A percentile compares a stretch with the other conserved stretches of the same genome.
These are phyloP conservation scores for Otatea glauca DNA, from an alignment of 176 grass and related monocot genomes.

Conservation along the genomic window DNA sequence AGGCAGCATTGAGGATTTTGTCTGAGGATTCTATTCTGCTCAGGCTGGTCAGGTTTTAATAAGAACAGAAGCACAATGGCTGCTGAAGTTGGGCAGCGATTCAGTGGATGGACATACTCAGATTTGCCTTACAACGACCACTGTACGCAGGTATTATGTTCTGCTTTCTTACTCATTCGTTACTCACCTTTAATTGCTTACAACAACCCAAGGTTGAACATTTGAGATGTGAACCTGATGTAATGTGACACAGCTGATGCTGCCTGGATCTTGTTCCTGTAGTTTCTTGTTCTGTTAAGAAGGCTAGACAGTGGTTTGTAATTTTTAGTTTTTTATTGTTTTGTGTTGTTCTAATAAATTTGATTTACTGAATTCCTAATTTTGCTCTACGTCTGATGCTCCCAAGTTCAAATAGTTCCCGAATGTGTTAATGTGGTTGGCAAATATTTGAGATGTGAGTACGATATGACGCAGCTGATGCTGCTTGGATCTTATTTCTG, in stretches of 20 bases:
- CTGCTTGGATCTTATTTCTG: not conserved
- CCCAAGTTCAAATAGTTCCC: not conserved
- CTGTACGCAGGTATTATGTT: slow-evolving; percentile 36
- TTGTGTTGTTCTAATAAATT: not conserved
- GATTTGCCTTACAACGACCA: slow-evolving; percentile 47
- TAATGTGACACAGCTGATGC: not conserved
- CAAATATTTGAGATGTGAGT: not conserved
- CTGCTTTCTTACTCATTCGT: not conserved
- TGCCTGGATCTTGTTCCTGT: slow-evolving; percentile 5
- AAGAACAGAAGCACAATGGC: slow-evolving; percentile 47
- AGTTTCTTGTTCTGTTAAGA: slow-evolving; percentile 6
- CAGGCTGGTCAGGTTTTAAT: slow-evolving; percentile 2
- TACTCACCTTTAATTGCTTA: not conserved
- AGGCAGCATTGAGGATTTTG: not conserved
- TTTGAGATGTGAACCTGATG: slow-evolving; percentile 7
- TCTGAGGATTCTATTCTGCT: slow-evolving; percentile 13
- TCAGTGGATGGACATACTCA: slow-evolving; percentile 53
- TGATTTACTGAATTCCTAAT: not conserved
- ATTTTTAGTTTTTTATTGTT: not conserved
- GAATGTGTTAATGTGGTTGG: not conserved
- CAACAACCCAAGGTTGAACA: not conserved
- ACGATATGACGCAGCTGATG: not conserved
- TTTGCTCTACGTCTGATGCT: not conserved
- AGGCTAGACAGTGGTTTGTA: not conserved
- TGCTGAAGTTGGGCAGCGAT: slow-evolving; percentile 56